A percentile compares a stretch with the other conserved stretches of the same genome.
phyloP scores from a whole-genome alignment of 2,329 filamentous ascomycete species.

The Grosmannia serpens region DNA sequence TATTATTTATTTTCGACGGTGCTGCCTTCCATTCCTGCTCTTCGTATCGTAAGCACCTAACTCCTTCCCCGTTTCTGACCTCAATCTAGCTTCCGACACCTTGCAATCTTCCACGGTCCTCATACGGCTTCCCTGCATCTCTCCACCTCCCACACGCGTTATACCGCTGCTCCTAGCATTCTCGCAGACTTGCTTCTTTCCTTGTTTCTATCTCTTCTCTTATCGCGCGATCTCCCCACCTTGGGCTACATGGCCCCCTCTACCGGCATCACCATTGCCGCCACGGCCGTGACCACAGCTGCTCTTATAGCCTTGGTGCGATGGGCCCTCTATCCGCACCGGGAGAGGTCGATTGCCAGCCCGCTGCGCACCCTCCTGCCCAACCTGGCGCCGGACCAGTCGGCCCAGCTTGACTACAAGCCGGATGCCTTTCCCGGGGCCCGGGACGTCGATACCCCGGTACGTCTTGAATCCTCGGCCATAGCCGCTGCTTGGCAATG shows the following conservation, averaged over 20 bases:
- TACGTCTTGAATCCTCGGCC: slow-evolving; percentile 20
- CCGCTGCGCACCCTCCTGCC: slow-evolving; percentile 17
- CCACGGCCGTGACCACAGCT: slow-evolving; percentile 14
- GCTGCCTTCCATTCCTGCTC: background rate
- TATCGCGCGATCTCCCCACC: background rate
- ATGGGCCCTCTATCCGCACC: slow-evolving; percentile 14
- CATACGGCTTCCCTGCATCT: background rate
- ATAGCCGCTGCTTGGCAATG: background rate
- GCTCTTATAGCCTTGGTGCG: slow-evolving; percentile 13
- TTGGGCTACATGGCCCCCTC: slow-evolving; percentile 1
- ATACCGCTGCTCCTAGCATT: too few species aligned
- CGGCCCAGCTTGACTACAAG: slow-evolving; percentile 37
- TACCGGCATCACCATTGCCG: slow-evolving; percentile 6
- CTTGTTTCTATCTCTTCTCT: background rate
- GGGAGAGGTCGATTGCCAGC: slow-evolving; percentile 11
- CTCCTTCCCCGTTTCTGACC: background rate
- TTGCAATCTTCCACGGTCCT: background rate
- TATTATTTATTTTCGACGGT: background rate
- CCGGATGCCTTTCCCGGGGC: slow-evolving; percentile 60
- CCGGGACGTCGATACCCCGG: slow-evolving; percentile 59
- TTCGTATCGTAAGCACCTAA: background rate
- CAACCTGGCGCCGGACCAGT: slow-evolving; percentile 12
- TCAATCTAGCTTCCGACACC: background rate
- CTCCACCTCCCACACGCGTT: background rate
- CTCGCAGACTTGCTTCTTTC: background rate